Percentiles rank a stretch among this genome's conserved stretches.
These are phyloP conservation scores for Crataegus laevigata DNA, from an alignment of 306 rosid genomes.

Conservation along the genomic window DNA sequence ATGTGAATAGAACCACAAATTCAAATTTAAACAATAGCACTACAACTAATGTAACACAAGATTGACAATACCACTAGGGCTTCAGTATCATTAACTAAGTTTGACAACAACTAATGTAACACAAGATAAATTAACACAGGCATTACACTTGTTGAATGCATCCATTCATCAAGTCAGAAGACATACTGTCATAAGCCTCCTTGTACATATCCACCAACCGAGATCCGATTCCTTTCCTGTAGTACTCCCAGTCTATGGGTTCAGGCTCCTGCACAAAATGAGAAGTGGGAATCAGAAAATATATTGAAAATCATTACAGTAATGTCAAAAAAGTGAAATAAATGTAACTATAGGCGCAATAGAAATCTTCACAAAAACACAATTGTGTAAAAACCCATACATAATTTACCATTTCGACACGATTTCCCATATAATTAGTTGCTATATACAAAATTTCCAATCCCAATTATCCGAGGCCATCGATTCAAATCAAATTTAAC, in stretches of 20 bases:
- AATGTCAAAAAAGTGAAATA: not conserved
- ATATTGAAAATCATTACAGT: not conserved
- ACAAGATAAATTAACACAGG: not conserved
- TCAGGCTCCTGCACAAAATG: slow-evolving; percentile 76
- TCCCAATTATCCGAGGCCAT: not conserved
- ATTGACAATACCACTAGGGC: not conserved
- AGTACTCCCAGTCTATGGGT: slow-evolving; percentile 93
- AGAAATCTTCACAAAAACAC: not conserved
- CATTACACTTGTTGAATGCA: not conserved
- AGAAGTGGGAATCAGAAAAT: slow-evolving; percentile 8
- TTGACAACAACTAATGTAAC: not conserved
- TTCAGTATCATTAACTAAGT: not conserved
- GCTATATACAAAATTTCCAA: not conserved
- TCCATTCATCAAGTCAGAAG: slow-evolving; percentile 3
- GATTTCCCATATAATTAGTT: not conserved
- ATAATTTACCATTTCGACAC: not conserved
- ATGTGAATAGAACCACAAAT: no score
- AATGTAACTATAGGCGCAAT: not conserved
- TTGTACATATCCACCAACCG: slow-evolving; percentile 98
- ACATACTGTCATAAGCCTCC: slow-evolving; percentile 91
- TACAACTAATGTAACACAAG: not conserved
- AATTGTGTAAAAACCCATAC: not conserved
- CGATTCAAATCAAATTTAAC: not conserved
- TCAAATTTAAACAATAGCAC: not conserved
- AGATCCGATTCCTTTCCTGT: slow-evolving; percentile 88